Evolutionary conservation across 495 filamentous ascomycete species (phyloP).

Genomic region (Penicillium dipodomyicola): DNA sequence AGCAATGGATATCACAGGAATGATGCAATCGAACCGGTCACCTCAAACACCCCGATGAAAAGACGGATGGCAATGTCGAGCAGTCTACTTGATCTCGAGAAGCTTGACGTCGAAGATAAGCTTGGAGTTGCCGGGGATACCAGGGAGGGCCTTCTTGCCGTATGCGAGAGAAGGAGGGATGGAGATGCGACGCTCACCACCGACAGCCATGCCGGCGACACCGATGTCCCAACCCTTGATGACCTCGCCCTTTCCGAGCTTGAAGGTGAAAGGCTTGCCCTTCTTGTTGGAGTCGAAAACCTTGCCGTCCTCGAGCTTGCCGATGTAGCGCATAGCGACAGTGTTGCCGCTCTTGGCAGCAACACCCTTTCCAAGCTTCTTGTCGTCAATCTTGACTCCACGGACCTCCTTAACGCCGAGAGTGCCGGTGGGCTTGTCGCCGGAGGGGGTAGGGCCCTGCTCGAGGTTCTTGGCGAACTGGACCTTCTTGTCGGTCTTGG

Average conservation of each 20-base stretch:
- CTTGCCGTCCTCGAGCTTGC: slow-evolving; percentile 88
- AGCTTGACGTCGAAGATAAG: slow-evolving; percentile 93
- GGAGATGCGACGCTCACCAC: slow-evolving; percentile 87
- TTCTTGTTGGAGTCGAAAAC: slow-evolving; percentile 97
- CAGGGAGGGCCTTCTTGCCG: slow-evolving; percentile 71
- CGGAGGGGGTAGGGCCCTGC: slow-evolving; percentile 81
- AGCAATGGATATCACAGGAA: slow-evolving; percentile 48
- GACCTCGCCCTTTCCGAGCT: slow-evolving; percentile 87
- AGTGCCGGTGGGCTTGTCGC: slow-evolving; percentile 53
- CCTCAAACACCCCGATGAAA: slow-evolving; percentile 38
- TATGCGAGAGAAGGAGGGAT: slow-evolving; percentile 85
- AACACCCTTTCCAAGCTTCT: slow-evolving; percentile 80
- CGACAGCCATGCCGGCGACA: slow-evolving; percentile 83
- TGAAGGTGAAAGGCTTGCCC: slow-evolving; percentile 94
- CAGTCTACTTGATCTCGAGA: slow-evolving; percentile 60
- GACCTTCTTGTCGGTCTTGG: slow-evolving; percentile 82
- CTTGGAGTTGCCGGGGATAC: slow-evolving; percentile 86
- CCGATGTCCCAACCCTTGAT: slow-evolving; percentile 99
- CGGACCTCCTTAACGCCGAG: slow-evolving; percentile 73
- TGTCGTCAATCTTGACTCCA: slow-evolving; percentile 91
- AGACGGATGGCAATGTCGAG: slow-evolving; percentile 23
- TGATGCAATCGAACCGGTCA: slow-evolving; percentile 33
- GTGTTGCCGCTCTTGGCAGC: slow-evolving; percentile 81
- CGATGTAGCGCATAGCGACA: slow-evolving; percentile 94
- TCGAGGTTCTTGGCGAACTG: slow-evolving; percentile 98